Evolutionary conservation across 306 rosid genomes (phyloP), one percentile per base, ranked within the genome.

Genomic region (Sphenostylis stenocarpa): DNA sequence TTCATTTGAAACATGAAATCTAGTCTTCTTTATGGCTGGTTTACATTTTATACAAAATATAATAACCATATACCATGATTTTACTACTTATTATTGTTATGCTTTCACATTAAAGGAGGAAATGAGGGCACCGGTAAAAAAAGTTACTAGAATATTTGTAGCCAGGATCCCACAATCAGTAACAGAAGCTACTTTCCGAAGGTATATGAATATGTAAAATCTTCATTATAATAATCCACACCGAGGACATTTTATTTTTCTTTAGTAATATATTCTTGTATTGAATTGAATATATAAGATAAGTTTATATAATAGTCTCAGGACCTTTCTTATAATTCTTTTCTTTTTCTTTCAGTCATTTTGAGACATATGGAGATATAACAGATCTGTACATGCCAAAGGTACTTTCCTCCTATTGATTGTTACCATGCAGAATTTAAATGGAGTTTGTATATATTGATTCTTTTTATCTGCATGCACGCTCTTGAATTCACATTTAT

Each of bases 311-410:
- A 34, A 17, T 72, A 31, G 36, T 60, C 67, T 73, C 65, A 33
- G 56, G 21, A 5, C 6, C 38, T 67, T 19, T 34, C 2, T 76
- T 65, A 12, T 48, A 13, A 31, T 15, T 68, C 23, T 43, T 28
- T 53, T 31, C 52, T 14, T 58, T 43, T 44, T 64, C 55, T 80
- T 82, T 83, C 97, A 96, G 99, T 73, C 94, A 96, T 87, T 96
- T 96, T 88, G 99, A 91, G 93, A 91, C 85, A 72, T 96, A 92
- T 83, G 99, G 99, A n/a, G 97, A 96, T 7, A 96, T 96, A 79
- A 91, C 96, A 21, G 98, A 96, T 87, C 78, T 96, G 26, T 96
- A 91, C 88, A 93, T 96, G 99, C 99, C 99, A 4, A 96, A 96
- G 99, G 99, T 96, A 76, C 75, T 73, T 48, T 63, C 17, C 52